Base-by-base conservation (phyloP, 768 basidiomycete species). In the Suillus lakei region DNA sequence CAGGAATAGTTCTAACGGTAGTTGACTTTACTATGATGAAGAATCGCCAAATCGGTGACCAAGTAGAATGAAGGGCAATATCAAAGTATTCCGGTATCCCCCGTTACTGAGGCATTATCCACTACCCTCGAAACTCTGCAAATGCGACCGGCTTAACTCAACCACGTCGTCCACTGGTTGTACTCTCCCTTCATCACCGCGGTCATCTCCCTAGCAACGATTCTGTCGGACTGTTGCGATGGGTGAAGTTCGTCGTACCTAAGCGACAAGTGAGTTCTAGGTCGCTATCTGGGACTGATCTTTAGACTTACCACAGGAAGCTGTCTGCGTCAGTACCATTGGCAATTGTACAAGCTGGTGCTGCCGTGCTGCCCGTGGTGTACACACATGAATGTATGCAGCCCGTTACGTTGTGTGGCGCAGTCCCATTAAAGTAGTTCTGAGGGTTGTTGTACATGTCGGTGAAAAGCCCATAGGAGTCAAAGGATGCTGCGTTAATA, bases 401-500 rank as follows among this genome's bases (percentile, higher is more conserved):
- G 0, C 87, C 85, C 0, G 85, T 88, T 30, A 86, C 82, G 67
- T 90, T 89, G 56, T 84, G 72, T 15, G 88, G 86, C 0, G 82
- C 87, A 0, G 88, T 90, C 9, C 88, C 89, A 65, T 90, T 91
- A 38, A 90, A 74, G 73, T 89, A 90, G 4, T 71, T 66, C 9
- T 73, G 67, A 1, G 89, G 89, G 63, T 83, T 72, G 30, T 76
- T 73, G 67, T 81, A 80, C 76, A 91, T 88, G 69, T 90, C 88
- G 21, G 81, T 73, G 72, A 90, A 88, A 36, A 90, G 79, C 2
- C 79, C 79, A 71, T 89, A 81, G 5, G 88, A 87, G 71, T 90
- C 86, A 68, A 90, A 90, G 0, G 87, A 72, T 1, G 83, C 89
- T 88, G 58, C 12, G 21, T 41, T 36, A 21, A 48, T 26, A n/a